These are phyloP conservation scores for Acacia acuminata DNA, from an alignment of 306 rosid species.

Conservation along the genomic window DNA sequence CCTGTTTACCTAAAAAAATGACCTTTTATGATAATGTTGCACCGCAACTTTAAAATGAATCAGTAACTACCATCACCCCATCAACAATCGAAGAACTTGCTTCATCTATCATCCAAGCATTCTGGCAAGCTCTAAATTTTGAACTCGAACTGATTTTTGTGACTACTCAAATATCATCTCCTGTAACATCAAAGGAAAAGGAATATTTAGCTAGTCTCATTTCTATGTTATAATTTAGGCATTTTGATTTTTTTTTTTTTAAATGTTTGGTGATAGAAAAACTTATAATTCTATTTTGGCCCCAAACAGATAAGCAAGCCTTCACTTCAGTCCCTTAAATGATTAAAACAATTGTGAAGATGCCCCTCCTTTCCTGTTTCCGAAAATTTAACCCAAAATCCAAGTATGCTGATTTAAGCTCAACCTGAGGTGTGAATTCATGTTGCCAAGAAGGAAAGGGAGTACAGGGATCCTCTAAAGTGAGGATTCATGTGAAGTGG, in stretches of 20 bases:
- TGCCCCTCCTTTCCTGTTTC: neutral
- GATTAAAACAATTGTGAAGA: neutral
- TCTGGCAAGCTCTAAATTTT: constrained; percentile 41
- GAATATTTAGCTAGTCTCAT: constrained; percentile 7
- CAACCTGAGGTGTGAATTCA: neutral
- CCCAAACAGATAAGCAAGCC: constrained; percentile 20
- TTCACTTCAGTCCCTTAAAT: neutral
- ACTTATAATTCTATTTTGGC: constrained; percentile 49
- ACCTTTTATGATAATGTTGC: neutral
- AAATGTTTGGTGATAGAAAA: constrained; percentile 37
- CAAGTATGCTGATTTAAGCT: neutral
- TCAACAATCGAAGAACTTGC: constrained; percentile 30
- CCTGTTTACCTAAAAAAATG: neutral
- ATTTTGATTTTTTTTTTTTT: constrained; percentile 2
- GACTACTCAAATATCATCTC: constrained; percentile 44
- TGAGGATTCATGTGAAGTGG: too few species aligned
- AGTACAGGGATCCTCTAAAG: neutral
- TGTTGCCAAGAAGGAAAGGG: neutral
- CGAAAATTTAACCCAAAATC: neutral
- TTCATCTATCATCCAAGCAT: constrained; percentile 20
- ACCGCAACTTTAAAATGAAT: constrained; percentile 31
- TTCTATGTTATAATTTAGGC: neutral
- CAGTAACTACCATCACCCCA: constrained; percentile 31
- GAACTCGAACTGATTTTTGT: constrained; percentile 20
- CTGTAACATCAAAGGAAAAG: constrained; percentile 31